These are phyloP conservation scores for Globisporangium sylvaticum DNA, from an alignment of 352 stramenopile species.

Conservation along the genomic window DNA sequence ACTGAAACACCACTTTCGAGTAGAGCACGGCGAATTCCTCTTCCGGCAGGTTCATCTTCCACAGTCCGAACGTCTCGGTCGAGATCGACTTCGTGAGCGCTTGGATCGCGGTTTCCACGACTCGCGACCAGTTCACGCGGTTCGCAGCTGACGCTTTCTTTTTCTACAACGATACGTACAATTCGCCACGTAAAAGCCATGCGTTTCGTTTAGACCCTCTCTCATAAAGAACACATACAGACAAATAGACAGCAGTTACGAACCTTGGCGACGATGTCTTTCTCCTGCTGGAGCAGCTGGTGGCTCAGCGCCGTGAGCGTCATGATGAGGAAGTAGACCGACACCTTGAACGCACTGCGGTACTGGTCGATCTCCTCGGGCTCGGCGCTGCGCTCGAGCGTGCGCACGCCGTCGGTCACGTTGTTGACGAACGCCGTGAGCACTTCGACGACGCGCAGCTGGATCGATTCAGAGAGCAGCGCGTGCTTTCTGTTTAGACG, in stretches of 20 bases:
- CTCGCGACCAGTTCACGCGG: slow-evolving; percentile 59
- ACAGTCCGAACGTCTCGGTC: slow-evolving; percentile 61
- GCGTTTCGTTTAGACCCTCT: not conserved
- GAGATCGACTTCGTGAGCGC: slow-evolving; percentile 60
- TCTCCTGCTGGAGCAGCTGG: slow-evolving; percentile 46
- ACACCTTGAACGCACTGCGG: slow-evolving; percentile 61
- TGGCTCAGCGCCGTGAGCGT: slow-evolving; percentile 49
- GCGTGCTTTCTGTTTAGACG: slow-evolving; percentile 38
- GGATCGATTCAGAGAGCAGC: slow-evolving; percentile 37
- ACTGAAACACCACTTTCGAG: slow-evolving; percentile 60
- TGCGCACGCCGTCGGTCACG: slow-evolving; percentile 47
- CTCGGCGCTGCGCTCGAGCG: slow-evolving; percentile 27
- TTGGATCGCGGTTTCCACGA: slow-evolving; percentile 53
- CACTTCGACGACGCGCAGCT: slow-evolving; percentile 65
- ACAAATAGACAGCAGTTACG: not conserved
- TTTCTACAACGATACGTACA: slow-evolving; percentile 16
- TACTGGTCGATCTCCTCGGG: slow-evolving; percentile 36
- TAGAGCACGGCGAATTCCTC: slow-evolving; percentile 80
- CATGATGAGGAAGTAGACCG: slow-evolving; percentile 71
- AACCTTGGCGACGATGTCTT: slow-evolving; percentile 56
- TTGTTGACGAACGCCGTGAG: slow-evolving; percentile 58
- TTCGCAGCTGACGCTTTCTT: slow-evolving; percentile 31
- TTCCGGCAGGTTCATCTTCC: slow-evolving; percentile 78
- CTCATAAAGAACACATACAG: not conserved
- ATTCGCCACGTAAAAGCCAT: not conserved